These are phyloP conservation scores for Barnettozyma siamensis DNA, from an alignment of 805 yeast species.

Conservation along the genomic window DNA sequence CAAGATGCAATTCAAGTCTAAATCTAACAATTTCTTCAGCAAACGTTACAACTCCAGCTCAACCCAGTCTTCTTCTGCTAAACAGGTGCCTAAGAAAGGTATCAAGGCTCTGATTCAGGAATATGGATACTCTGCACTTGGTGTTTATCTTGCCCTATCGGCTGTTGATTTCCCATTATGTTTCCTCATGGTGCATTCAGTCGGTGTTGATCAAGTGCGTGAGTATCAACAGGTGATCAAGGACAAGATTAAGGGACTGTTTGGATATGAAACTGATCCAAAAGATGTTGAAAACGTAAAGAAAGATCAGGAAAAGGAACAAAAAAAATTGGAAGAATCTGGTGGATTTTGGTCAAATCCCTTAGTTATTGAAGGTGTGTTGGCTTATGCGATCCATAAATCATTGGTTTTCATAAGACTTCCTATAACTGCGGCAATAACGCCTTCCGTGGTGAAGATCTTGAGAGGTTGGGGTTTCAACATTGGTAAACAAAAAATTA, in stretches of 20 bases:
- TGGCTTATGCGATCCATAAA: constrained; percentile 93
- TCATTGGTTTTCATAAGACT: constrained; percentile 75
- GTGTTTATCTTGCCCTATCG: constrained; percentile 72
- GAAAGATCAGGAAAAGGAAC: constrained; percentile 16
- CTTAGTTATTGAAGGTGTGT: constrained; percentile 74
- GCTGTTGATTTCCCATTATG: constrained; percentile 78
- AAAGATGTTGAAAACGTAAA: constrained; percentile 27
- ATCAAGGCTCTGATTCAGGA: constrained; percentile 65
- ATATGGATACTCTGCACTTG: constrained; percentile 89
- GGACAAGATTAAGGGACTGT: constrained; percentile 30
- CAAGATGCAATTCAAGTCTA: constrained; percentile 3
- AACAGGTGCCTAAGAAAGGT: constrained; percentile 22
- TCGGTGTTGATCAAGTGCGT: constrained; percentile 79
- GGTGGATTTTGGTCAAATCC: constrained; percentile 29
- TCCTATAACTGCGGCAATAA: constrained; percentile 87
- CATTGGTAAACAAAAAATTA: constrained; percentile 48
- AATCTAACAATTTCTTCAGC: constrained; percentile 4
- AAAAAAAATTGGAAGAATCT: constrained; percentile 9
- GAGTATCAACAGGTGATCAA: constrained; percentile 58
- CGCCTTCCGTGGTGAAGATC: constrained; percentile 67
- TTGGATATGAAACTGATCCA: constrained; percentile 53
- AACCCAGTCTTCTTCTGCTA: not conserved
- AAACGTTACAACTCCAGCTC: not conserved
- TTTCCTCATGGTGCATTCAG: constrained; percentile 73
- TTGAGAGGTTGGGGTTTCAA: constrained; percentile 77